A percentile compares a stretch with the other conserved stretches of the same genome.
phyloP scores from a whole-genome alignment of 2,329 filamentous ascomycete species.

The Colletotrichum sp. region DNA sequence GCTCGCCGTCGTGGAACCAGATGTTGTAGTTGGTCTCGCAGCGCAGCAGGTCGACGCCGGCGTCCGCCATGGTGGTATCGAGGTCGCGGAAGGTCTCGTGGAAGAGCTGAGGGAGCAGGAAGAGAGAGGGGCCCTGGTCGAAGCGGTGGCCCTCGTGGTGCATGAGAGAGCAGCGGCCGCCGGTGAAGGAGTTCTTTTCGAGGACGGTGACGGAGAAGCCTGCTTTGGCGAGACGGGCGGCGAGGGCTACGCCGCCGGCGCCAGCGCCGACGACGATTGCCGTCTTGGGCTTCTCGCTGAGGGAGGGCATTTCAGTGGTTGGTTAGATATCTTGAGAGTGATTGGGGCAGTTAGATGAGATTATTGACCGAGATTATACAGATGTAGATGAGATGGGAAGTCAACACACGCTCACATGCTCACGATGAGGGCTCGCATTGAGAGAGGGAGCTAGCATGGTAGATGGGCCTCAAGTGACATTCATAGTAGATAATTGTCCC shows the following conservation, averaged over 20 bases:
- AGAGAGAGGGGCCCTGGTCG: slow-evolving; percentile 77
- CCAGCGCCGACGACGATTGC: slow-evolving; percentile 55
- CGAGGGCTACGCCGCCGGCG: slow-evolving; percentile 73
- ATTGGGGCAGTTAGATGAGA: neutral
- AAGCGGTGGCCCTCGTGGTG: slow-evolving; percentile 69
- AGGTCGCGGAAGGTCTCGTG: slow-evolving; percentile 72
- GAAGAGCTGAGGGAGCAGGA: slow-evolving; percentile 75
- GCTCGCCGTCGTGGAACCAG: slow-evolving; percentile 72
- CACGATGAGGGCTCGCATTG: neutral
- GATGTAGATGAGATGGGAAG: neutral
- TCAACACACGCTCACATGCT: neutral
- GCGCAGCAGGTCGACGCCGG: slow-evolving; percentile 72
- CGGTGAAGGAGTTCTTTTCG: slow-evolving; percentile 78
- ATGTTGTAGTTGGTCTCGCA: slow-evolving; percentile 80
- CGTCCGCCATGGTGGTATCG: slow-evolving; percentile 66
- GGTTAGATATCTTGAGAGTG: neutral
- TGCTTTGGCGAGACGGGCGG: slow-evolving; percentile 72
- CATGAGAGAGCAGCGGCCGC: slow-evolving; percentile 73
- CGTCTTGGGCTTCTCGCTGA: slow-evolving; percentile 32
- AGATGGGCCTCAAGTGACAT: neutral
- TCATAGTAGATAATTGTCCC: slow-evolving; percentile 6
- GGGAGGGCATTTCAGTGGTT: neutral
- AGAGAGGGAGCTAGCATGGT: rapidly evolving
- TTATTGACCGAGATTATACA: neutral
- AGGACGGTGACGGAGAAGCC: slow-evolving; percentile 76